These are phyloP conservation scores for Crithidia bombi DNA, from an alignment of 208 protist genomes.

Conservation along the genomic window DNA sequence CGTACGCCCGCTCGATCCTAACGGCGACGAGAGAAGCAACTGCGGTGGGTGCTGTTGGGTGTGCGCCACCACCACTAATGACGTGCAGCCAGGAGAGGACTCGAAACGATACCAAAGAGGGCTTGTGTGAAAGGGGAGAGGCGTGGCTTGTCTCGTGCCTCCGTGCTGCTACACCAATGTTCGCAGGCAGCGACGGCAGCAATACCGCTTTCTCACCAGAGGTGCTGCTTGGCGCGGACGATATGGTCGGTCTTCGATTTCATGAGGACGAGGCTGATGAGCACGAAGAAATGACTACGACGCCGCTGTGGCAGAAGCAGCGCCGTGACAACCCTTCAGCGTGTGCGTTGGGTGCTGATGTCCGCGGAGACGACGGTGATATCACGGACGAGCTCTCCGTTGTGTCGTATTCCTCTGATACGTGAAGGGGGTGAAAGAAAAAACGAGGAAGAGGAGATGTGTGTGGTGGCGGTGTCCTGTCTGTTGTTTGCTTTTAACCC, in stretches of 20 bases:
- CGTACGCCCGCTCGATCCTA: constrained; percentile 41
- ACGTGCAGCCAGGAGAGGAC: too few species aligned
- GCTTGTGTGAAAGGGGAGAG: not conserved
- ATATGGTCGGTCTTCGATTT: not conserved
- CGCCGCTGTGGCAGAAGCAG: too few species aligned
- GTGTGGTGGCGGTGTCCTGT: not conserved
- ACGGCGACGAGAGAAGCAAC: not conserved
- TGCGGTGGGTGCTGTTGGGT: not conserved
- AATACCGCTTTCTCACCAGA: not conserved
- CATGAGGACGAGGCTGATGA: not conserved
- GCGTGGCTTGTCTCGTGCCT: not conserved
- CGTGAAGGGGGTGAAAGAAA: not conserved
- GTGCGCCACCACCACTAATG: too few species aligned
- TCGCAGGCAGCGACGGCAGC: not conserved
- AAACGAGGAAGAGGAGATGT: not conserved
- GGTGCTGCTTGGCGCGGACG: not conserved
- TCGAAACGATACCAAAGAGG: not conserved
- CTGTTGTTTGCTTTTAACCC: not conserved
- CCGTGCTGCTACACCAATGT: not conserved
- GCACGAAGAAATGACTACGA: not conserved
- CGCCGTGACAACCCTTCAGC: not conserved
- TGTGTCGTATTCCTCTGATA: constrained; percentile 13
- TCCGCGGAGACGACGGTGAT: not conserved
- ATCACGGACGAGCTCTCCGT: constrained; percentile 19
- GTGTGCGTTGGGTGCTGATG: not conserved